Conservation (phyloP, 2,329 filamentous ascomycete species). For the Neonectria neomacrospora region DNA sequence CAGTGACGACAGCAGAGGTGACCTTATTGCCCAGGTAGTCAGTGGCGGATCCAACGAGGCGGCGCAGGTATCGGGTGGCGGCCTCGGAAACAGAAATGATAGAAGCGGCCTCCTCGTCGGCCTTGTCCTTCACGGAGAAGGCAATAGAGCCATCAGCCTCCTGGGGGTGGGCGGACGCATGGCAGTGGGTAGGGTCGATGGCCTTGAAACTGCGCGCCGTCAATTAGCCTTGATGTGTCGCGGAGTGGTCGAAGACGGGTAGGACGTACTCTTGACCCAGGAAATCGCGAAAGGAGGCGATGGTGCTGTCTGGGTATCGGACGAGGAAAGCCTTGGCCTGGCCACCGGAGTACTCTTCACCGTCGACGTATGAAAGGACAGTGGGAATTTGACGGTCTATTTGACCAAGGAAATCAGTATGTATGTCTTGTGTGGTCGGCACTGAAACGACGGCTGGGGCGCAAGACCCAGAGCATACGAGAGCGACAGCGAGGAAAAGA, state of each 20-base stretch:
- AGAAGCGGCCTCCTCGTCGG: conserved; percentile 69
- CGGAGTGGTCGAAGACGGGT: conserved; percentile 5
- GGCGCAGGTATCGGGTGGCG: conserved; percentile 84
- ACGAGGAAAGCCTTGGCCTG: conserved; percentile 95
- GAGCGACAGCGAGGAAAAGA: background rate
- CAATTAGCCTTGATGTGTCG: conserved; percentile 33
- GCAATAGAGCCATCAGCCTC: conserved; percentile 77
- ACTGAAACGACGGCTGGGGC: background rate
- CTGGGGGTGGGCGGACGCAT: conserved; percentile 90
- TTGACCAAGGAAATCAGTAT: conserved; percentile 33
- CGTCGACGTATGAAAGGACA: conserved; percentile 91
- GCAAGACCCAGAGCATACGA: background rate
- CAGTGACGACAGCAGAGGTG: conserved; percentile 92
- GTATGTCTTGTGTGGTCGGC: background rate
- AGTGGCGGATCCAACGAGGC: conserved; percentile 83
- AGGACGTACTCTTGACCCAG: conserved; percentile 84
- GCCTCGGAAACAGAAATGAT: conserved; percentile 82
- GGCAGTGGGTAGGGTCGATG: conserved; percentile 95
- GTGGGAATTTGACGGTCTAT: conserved; percentile 96
- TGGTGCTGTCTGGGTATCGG: conserved; percentile 91
- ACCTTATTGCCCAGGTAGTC: conserved; percentile 94
- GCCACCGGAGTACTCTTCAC: conserved; percentile 95
- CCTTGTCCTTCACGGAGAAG: conserved; percentile 86
- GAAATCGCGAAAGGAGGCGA: conserved; percentile 96
- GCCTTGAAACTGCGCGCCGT: conserved; percentile 76